Conservation (phyloP, 805 yeast species). For the Deakozyma indianensis region DNA sequence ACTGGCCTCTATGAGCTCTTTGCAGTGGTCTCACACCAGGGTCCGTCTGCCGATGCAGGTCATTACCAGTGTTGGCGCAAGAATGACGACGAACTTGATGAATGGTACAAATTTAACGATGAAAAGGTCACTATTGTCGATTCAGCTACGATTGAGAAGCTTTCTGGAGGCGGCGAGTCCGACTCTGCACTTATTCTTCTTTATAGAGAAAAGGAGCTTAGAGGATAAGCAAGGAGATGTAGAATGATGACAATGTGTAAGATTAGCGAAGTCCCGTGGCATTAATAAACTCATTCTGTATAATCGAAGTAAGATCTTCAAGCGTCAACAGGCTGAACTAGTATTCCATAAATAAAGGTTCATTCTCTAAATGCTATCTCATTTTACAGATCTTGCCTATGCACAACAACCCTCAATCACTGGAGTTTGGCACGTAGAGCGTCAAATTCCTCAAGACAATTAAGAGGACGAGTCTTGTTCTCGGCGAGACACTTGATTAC, state of each 20-base stretch:
- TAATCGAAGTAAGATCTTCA: no score
- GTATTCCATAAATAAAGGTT: no score
- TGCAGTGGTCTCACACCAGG: conserved; percentile 84
- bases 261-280: no score
- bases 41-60: conserved; percentile 93
- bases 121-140: conserved; percentile 70
- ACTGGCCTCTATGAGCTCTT: conserved; percentile 73
- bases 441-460: conserved; percentile 19
- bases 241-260: no score
- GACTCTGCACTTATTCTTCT: conserved; percentile 85
- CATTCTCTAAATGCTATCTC: no score
- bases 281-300: no score
- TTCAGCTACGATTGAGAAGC: conserved; percentile 64
- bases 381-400: no score
- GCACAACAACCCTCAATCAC: no score
- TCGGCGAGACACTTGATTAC: conserved; percentile 18
- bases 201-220: conserved; percentile 31
- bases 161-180: conserved; percentile 96
- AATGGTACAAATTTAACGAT: conserved; percentile 94
- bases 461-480: conserved; percentile 18
- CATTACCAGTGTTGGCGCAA: conserved; percentile 87
- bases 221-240: no score
- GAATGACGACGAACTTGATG: conserved; percentile 46
- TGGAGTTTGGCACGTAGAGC: conserved; percentile 11
- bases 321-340: no score